These are phyloP conservation scores for Cryptococcus sp. DNA, from an alignment of 1,284 basidiomycete species.

Conservation along the genomic window DNA sequence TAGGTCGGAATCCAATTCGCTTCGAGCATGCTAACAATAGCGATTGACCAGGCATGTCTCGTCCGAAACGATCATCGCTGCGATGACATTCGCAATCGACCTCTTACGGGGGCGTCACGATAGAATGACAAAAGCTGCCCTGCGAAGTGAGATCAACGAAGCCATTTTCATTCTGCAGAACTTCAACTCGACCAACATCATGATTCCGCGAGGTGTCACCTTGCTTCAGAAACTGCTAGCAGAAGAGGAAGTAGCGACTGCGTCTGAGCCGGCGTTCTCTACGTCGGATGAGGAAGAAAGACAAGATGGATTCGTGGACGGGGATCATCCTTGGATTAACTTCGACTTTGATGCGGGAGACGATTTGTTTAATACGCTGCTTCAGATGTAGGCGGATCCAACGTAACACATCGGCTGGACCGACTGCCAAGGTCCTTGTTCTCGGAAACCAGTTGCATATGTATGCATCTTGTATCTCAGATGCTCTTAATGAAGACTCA, in stretches of 20 bases:
- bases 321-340: too few species aligned
- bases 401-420: too few species aligned
- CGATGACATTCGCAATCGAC: slow-evolving; percentile 32
- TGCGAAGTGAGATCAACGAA: slow-evolving; percentile 12
- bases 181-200: slow-evolving; percentile 10
- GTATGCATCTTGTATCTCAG: background rate
- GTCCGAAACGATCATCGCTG: slow-evolving; percentile 32
- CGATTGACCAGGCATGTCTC: slow-evolving; percentile 22
- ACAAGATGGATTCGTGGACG: background rate
- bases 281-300: background rate
- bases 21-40: too few species aligned
- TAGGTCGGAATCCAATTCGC: background rate
- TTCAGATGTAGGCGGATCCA: background rate
- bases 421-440: too few species aligned
- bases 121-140: background rate
- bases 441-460: too few species aligned
- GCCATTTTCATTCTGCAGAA: slow-evolving; percentile 12
- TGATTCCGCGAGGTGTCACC: slow-evolving; percentile 16
- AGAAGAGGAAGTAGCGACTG: slow-evolving; percentile 12
- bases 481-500: background rate
- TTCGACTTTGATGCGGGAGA: background rate
- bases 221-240: slow-evolving; percentile 20
- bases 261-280: background rate
- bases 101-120: slow-evolving; percentile 29
- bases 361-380: slow-evolving; percentile 6